Conservation (phyloP, 2,329 filamentous ascomycete genomes). For the Botrytis porri region DNA sequence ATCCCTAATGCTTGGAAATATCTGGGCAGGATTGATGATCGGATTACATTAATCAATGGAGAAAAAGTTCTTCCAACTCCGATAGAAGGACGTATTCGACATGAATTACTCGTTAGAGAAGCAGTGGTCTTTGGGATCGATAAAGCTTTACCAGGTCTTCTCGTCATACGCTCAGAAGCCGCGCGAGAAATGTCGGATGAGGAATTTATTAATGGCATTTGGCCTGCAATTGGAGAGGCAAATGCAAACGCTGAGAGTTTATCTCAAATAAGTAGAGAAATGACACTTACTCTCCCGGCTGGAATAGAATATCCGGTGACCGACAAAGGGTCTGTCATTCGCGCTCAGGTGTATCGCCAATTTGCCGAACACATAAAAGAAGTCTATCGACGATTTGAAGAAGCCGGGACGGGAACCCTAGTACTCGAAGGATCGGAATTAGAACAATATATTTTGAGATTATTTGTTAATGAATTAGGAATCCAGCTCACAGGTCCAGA, state of each 20-base stretch:
- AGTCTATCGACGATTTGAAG: constrained; percentile 38
- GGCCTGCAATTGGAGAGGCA: constrained; percentile 49
- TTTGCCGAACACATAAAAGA: constrained; percentile 45
- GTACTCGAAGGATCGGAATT: constrained; percentile 35
- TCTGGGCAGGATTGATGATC: no score
- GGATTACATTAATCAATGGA: no score
- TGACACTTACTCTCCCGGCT: constrained; percentile 49
- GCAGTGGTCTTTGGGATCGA: constrained; percentile 32
- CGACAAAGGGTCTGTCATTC: constrained; percentile 53
- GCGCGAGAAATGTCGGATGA: constrained; percentile 42
- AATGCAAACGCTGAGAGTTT: constrained; percentile 51
- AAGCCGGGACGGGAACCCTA: constrained; percentile 22
- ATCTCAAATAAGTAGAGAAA: constrained; percentile 49
- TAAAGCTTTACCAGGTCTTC: constrained; percentile 49
- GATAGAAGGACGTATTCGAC: constrained; percentile 48
- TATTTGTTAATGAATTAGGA: constrained; percentile 14
- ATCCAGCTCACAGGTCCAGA: constrained; percentile 24
- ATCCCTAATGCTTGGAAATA: no score
- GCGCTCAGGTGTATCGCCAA: constrained; percentile 46
- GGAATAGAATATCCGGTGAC: constrained; percentile 45
- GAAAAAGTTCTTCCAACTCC: no score
- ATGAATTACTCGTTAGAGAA: constrained; percentile 41
- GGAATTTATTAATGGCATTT: constrained; percentile 47
- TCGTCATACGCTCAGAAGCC: constrained; percentile 49
- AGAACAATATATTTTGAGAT: constrained; percentile 35